phyloP scores from a whole-genome alignment of 1,284 basidiomycete species.

The Peniophora sp. region DNA sequence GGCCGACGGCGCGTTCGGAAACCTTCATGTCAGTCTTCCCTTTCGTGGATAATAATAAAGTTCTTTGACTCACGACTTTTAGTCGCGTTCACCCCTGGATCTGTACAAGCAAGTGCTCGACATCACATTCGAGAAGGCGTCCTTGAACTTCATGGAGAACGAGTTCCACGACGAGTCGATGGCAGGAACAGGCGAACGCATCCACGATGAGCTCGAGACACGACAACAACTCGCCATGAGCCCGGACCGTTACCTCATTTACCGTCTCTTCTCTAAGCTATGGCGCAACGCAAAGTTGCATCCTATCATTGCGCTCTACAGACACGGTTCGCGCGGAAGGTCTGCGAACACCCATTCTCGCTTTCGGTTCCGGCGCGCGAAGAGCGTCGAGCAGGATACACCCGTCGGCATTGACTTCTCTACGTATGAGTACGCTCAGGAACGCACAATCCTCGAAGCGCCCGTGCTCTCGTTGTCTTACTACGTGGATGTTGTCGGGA shows the following conservation, averaged over 20 bases:
- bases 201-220: constrained; percentile 49
- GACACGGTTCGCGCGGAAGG: constrained; percentile 1
- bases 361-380: constrained; percentile 28
- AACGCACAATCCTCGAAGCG: constrained; percentile 75
- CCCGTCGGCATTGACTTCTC: constrained; percentile 47
- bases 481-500: constrained; percentile 71
- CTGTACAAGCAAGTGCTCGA: constrained; percentile 73
- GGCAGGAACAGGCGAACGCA: constrained; percentile 52
- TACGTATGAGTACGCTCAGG: constrained; percentile 76
- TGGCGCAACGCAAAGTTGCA: constrained; percentile 52
- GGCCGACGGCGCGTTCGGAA: constrained; percentile 71
- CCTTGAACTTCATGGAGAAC: constrained; percentile 70
- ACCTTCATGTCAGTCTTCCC: constrained; percentile 49
- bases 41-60: too few species aligned
- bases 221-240: constrained; percentile 7
- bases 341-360: constrained; percentile 13
- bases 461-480: constrained; percentile 73
- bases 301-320: constrained; percentile 17
- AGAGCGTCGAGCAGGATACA: constrained; percentile 42
- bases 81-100: constrained; percentile 77
- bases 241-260: constrained; percentile 18
- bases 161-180: constrained; percentile 65
- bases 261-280: constrained; percentile 41
- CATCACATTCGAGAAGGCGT: constrained; percentile 59
- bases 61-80: too few species aligned